Percentiles rank a stretch among this genome's conserved stretches.
Evolutionary conservation across 129 eudicot species (phyloP).

Genomic region (Pulicaria dysenterica): DNA sequence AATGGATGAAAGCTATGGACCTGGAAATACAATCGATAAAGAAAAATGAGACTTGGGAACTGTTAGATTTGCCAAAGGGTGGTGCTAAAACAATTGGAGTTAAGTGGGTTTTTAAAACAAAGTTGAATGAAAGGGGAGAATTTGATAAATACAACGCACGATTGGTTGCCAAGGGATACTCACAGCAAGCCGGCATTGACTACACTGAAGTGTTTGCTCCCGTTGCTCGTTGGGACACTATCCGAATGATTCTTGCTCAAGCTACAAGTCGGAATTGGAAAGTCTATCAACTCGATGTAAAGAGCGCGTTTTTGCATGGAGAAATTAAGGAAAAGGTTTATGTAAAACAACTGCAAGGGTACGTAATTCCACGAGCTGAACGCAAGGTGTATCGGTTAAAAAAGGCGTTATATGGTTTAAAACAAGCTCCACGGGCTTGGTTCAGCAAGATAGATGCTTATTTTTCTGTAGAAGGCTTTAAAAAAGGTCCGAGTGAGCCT

Average conservation of each 20-base stretch:
- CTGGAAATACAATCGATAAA: background rate
- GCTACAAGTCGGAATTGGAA: background rate
- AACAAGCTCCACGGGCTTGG: background rate
- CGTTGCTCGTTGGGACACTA: background rate
- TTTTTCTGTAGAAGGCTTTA: background rate
- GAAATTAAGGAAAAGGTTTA: background rate
- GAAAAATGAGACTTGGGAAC: constrained; percentile 5
- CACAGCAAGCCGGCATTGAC: background rate
- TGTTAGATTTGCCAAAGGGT: background rate
- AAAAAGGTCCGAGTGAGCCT: background rate
- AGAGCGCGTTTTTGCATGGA: background rate
- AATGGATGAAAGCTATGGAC: background rate
- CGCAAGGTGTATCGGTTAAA: background rate
- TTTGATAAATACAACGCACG: constrained; percentile 2
- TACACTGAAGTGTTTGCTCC: background rate
- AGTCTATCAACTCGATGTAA: constrained; percentile 5
- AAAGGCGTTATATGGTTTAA: constrained; percentile 14
- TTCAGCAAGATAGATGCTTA: constrained; percentile 1
- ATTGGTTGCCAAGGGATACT: background rate
- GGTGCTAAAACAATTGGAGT: background rate
- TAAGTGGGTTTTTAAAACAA: background rate
- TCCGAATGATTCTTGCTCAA: background rate
- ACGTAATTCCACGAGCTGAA: background rate
- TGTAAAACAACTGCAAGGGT: background rate
- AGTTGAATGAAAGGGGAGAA: background rate